phyloP scores from a whole-genome alignment of 768 basidiomycete species.

The Mycena sanguinolenta region DNA sequence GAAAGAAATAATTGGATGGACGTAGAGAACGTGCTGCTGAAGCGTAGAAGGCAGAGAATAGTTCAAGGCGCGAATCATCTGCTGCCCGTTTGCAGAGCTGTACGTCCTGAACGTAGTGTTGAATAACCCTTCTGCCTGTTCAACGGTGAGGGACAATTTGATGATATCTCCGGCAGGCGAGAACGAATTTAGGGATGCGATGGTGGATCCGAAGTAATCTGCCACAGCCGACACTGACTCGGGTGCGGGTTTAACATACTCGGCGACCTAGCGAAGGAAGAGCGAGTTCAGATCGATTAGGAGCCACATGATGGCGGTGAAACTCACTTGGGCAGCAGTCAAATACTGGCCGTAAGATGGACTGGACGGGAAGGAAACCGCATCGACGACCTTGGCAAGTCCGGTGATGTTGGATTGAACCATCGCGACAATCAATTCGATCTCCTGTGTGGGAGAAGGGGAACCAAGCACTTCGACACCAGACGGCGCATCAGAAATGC shows the following conservation, averaged over 20 bases:
- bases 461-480: conserved; percentile 12
- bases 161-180: conserved; percentile 29
- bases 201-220: conserved; percentile 20
- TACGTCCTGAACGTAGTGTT: conserved; percentile 25
- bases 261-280: conserved; percentile 16
- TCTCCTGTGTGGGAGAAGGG: conserved; percentile 23
- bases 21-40: conserved; percentile 15
- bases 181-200: conserved; percentile 21
- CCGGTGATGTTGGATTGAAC: conserved; percentile 25
- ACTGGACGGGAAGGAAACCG: conserved; percentile 22
- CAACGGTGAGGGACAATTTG: conserved; percentile 24
- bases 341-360: conserved; percentile 22
- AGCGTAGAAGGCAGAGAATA: conserved; percentile 19
- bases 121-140: conserved; percentile 27
- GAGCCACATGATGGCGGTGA: background rate
- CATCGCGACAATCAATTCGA: conserved; percentile 17
- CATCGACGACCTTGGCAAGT: conserved; percentile 21
- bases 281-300: background rate
- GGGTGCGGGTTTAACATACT: conserved; percentile 17
- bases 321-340: conserved; percentile 21
- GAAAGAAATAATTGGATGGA: conserved; percentile 25
- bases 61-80: conserved; percentile 24
- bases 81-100: conserved; percentile 16
- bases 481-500: conserved; percentile 20
- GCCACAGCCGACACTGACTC: conserved; percentile 21